Base-by-base conservation (phyloP, 768 basidiomycete genomes). In the Ramaria sp. region DNA sequence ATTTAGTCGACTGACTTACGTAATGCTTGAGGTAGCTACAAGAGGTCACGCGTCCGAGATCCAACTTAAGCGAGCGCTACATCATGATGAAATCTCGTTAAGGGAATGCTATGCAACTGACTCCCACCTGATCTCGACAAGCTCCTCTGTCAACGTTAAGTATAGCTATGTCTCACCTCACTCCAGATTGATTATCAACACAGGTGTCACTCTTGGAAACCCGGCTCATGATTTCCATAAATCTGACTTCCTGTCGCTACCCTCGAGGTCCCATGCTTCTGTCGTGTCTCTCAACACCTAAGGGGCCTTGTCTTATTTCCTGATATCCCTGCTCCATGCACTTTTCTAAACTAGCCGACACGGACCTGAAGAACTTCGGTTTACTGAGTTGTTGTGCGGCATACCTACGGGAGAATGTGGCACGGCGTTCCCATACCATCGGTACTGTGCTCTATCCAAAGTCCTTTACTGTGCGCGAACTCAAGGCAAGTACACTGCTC, bases 381-480 rank as follows among this genome's bases (percentile, higher is more conserved):
- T 30, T 50, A 22, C n/a, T 50, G 48, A 50, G 48, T 50, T 37
- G 34, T 36, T 50, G 48, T 16, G 48, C 48, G 1, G 7, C 34
- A 1, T 37, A 32, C 28, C 24, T 50, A 22, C 28, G 48, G 10
- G 20, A 30, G 6, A 34, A 32, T 20, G 20, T 50, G 20, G 10
- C 48, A 20, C 20, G 48, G 32, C 28, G 48, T 24, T 50, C 48
- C 36, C 48, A 37, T 37, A 20, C 24, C 6, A 45, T 18, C 32
- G 43, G 42, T 8, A 55, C 5, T 16, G 42, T 25, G n/a, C 34
- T 48, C 13, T 55, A 55, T 24, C 53, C 53, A 8, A 25, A 55
- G 30, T 55, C 51, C 16, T 52, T 55, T 24, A 55, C 53, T 24
- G 45, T 55, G 5, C 43, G 44, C 22, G 53, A 55, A 2, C 53